Conservation (phyloP, 768 basidiomycete species). For the Hypholoma sublateritium region DNA sequence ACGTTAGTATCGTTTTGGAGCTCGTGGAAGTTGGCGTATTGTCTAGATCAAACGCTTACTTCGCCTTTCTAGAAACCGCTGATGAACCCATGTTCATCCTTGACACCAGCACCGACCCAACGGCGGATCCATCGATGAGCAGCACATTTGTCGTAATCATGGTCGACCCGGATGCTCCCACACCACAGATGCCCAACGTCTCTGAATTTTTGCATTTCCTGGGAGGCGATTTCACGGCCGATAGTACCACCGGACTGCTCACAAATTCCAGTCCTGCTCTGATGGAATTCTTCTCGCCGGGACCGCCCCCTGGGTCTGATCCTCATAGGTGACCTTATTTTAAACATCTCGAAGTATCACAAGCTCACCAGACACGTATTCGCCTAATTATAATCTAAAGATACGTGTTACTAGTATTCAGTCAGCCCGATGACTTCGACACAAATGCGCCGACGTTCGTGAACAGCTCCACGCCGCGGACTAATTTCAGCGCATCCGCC, state of each 20-base stretch:
- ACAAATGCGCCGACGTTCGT: constrained; percentile 27
- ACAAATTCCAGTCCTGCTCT: constrained; percentile 39
- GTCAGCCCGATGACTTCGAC: constrained; percentile 31
- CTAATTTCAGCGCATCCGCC: constrained; percentile 37
- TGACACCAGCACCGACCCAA: constrained; percentile 23
- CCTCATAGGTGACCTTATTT: constrained; percentile 39
- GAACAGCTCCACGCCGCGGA: constrained; percentile 32
- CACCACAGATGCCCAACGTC: constrained; percentile 33
- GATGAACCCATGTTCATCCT: constrained; percentile 30
- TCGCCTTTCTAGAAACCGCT: constrained; percentile 27
- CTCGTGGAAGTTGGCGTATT: neutral
- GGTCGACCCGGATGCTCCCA: constrained; percentile 45
- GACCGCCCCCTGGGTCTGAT: constrained; percentile 40
- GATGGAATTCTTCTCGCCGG: constrained; percentile 37
- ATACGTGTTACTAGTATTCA: constrained; percentile 35
- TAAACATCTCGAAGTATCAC: neutral
- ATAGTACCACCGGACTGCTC: constrained; percentile 27
- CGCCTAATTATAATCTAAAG: constrained; percentile 12
- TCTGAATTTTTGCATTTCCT: constrained; percentile 42
- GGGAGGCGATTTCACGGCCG: constrained; percentile 35
- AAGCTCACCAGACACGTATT: neutral
- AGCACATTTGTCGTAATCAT: constrained; percentile 37
- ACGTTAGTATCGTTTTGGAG: constrained; percentile 26
- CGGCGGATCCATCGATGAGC: constrained; percentile 18
- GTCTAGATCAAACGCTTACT: neutral